phyloP scores from a whole-genome alignment of 2,329 filamentous ascomycete genomes.

The Fusarium graminum region DNA sequence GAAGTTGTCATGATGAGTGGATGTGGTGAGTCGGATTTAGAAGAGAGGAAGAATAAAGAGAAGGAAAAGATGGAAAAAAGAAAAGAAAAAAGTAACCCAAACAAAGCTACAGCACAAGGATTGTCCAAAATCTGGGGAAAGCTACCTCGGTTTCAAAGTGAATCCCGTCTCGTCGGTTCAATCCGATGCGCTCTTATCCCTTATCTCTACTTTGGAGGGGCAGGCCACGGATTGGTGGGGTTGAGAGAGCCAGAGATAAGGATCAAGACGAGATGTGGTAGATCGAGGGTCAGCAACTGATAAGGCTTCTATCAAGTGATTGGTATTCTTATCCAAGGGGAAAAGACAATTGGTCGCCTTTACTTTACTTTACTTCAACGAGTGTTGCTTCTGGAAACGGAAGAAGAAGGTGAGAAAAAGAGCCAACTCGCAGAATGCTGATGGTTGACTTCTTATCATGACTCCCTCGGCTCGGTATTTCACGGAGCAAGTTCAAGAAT shows the following conservation, averaged over 20 bases:
- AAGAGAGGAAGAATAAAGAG: conserved; percentile 17
- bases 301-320: conserved; percentile 28
- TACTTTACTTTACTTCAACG: conserved; percentile 2
- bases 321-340: conserved; percentile 24
- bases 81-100: conserved; percentile 14
- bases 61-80: conserved; percentile 16
- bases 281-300: conserved; percentile 16
- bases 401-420: not conserved
- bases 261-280: conserved; percentile 5
- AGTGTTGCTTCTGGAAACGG: conserved; percentile 25
- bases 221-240: conserved; percentile 44
- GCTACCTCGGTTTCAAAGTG: conserved; percentile 14
- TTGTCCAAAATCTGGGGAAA: conserved; percentile 31
- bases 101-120: conserved; percentile 27
- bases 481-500: conserved; percentile 1
- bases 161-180: conserved; percentile 12
- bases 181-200: conserved; percentile 29
- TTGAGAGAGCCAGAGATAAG: conserved; percentile 43
- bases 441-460: conserved; percentile 32
- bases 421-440: conserved; percentile 26
- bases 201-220: conserved; percentile 43
- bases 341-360: not conserved
- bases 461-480: conserved; percentile 25
- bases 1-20: conserved; percentile 51
- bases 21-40: not conserved